Conservation (phyloP, 768 basidiomycete genomes). For the Dictyophora rubrovolvata region DNA sequence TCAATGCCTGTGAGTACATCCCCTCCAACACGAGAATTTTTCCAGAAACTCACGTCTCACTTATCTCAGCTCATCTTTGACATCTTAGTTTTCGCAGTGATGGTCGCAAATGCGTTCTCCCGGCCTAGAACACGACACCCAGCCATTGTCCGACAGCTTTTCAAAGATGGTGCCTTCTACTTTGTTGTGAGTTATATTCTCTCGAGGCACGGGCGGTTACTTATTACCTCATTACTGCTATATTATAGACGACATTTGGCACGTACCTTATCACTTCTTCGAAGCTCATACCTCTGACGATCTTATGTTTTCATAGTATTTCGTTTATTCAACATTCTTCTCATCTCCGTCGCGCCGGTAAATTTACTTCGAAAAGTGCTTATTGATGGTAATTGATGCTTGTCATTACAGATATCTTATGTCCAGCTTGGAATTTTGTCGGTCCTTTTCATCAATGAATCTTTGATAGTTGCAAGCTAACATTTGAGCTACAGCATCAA, state of each 20-base stretch:
- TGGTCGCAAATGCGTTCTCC: not conserved
- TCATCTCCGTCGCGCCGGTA: constrained; percentile 5
- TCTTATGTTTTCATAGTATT: not conserved
- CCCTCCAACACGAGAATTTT: not conserved
- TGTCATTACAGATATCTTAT: not conserved
- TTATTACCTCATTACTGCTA: not conserved
- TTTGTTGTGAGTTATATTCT: not conserved
- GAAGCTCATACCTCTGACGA: no score
- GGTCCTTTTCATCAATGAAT: not conserved
- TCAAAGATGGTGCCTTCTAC: not conserved
- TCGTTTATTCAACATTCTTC: constrained; percentile 13
- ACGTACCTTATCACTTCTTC: no score
- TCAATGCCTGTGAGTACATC: not conserved
- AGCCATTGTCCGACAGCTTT: not conserved
- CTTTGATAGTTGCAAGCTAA: not conserved
- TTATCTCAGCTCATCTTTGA: not conserved
- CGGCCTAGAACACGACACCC: not conserved
- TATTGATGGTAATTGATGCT: no score
- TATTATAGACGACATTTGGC: no score
- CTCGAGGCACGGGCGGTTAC: not conserved
- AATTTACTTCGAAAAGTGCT: no score
- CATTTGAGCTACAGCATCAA: constrained; percentile 19
- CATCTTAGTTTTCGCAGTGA: not conserved
- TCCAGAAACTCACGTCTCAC: no score
- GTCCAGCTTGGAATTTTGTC: constrained; percentile 3